phyloP scores from a whole-genome alignment of 2,329 filamentous ascomycete genomes.

The Fusarium lyarnte region DNA sequence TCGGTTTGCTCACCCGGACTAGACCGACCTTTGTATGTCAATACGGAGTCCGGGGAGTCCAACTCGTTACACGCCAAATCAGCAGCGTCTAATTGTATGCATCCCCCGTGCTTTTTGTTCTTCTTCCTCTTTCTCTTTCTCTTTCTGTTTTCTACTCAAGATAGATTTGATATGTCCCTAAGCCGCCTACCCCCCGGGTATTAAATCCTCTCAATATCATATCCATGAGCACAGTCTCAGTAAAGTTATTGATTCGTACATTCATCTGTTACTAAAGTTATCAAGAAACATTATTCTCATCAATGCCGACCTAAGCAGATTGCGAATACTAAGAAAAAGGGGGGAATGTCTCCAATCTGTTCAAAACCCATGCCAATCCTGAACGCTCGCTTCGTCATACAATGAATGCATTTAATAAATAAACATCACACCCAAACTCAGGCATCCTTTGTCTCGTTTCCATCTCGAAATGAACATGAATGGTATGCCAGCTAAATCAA shows the following conservation, averaged over 20 bases:
- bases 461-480: slow-evolving; percentile 8
- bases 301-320: slow-evolving; percentile 2
- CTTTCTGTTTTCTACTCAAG: too few relatives aligned
- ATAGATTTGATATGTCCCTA: too few relatives aligned
- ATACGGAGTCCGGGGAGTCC: too few relatives aligned
- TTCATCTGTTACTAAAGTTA: slow-evolving; percentile 5
- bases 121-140: too few relatives aligned
- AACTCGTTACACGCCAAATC: neutral
- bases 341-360: neutral
- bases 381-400: slow-evolving; percentile 21
- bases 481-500: slow-evolving; percentile 28
- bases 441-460: neutral
- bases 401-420: slow-evolving; percentile 14
- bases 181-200: too few relatives aligned
- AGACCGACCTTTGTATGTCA: neutral
- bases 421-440: neutral
- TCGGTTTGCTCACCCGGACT: neutral
- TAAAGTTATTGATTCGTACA: slow-evolving; percentile 20
- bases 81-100: too few relatives aligned
- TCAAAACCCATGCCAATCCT: slow-evolving; percentile 19
- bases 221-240: neutral
- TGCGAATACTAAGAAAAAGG: neutral
- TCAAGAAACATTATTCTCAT: slow-evolving; percentile 11
- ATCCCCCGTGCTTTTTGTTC: too few relatives aligned
- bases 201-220: neutral